Evolutionary conservation across 768 basidiomycete species (phyloP).

Genomic region (Suillus lakei): DNA sequence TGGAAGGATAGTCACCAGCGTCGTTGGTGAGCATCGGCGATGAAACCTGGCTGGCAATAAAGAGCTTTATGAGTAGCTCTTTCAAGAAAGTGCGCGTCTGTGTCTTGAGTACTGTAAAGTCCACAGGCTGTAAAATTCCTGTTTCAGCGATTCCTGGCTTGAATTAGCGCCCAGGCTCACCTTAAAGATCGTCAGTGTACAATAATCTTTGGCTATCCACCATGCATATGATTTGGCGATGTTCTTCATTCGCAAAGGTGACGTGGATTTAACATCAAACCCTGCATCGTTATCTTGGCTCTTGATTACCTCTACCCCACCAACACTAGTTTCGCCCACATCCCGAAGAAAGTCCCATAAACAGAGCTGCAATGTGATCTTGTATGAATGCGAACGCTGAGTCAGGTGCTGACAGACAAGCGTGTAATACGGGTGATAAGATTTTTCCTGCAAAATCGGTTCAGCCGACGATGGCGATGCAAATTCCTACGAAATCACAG

Average conservation of each 20-base stretch:
- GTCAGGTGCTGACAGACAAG: constrained; percentile 88
- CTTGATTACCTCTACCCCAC: constrained; percentile 79
- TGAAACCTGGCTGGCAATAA: constrained; percentile 75
- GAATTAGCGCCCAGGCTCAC: constrained; percentile 43
- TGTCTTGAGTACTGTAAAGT: constrained; percentile 77
- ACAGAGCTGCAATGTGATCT: constrained; percentile 92
- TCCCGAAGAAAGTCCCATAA: constrained; percentile 97
- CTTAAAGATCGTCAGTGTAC: constrained; percentile 81
- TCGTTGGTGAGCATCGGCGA: constrained; percentile 62
- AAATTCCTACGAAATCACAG: constrained; percentile 45
- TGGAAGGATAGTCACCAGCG: constrained; percentile 41
- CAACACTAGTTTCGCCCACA: constrained; percentile 82
- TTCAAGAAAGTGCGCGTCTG: constrained; percentile 68
- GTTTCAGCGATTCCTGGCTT: neutral
- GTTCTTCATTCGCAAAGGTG: constrained; percentile 64
- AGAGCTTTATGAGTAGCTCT: constrained; percentile 69
- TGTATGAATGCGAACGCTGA: constrained; percentile 77
- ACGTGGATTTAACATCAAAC: constrained; percentile 56
- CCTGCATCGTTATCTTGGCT: constrained; percentile 52
- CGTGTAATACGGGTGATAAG: constrained; percentile 95
- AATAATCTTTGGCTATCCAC: constrained; percentile 88
- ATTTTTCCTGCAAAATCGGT: constrained; percentile 61
- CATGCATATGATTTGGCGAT: constrained; percentile 88
- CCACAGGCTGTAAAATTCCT: constrained; percentile 66
- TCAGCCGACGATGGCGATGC: neutral